Evolutionary conservation across 768 basidiomycete genomes (phyloP), one percentile per base, ranked within the genome.

Genomic region (Neoboletus subvelutipes): DNA sequence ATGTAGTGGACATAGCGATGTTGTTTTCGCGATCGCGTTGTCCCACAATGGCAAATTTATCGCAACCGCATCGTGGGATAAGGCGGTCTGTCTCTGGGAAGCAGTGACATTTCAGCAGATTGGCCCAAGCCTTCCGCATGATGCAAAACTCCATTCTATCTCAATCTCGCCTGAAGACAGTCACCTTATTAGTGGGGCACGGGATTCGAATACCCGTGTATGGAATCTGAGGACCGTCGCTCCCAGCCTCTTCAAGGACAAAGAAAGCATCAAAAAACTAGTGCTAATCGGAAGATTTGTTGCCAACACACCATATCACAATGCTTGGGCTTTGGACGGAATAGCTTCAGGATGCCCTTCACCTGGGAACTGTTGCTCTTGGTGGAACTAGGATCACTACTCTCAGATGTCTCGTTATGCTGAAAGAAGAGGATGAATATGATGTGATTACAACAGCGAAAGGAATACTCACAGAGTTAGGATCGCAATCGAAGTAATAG

Each of bases 21-120:
- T 52, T 1, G 54, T 72, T 42, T 61, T 22, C 20, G 64, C 59
- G 3, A 66, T 72, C 20, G 47, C n/a, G 0, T 15, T 67, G 36
- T 70, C 68, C 11, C 61, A 50, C 28, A 50, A 57, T 12, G 41
- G 49, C 29, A 60, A 53, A 10, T 69, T 67, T 39, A 15, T 72
- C 33, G 70, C 60, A 5, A 71, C 70, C 8, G 70, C 61, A 1
- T 73, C 70, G 5, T 58, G 50, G 60, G 71, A 72, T 22, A 64
- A 49, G 22, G 71, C 70, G 1, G 56, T 70, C 22, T 60, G 71
- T 41, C 50, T 73, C 28, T 73, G 70, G 68, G 66, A 69, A 40
- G 52, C 56, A 0, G 41, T 22, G 22, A 61, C 67, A 2, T 56
- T 61, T 22, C 57, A 60, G 20, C 67, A 58, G 48, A 31, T 64